Conservation (phyloP, 2,329 filamentous ascomycete species). For the Pseudogymnoascus sp. region DNA sequence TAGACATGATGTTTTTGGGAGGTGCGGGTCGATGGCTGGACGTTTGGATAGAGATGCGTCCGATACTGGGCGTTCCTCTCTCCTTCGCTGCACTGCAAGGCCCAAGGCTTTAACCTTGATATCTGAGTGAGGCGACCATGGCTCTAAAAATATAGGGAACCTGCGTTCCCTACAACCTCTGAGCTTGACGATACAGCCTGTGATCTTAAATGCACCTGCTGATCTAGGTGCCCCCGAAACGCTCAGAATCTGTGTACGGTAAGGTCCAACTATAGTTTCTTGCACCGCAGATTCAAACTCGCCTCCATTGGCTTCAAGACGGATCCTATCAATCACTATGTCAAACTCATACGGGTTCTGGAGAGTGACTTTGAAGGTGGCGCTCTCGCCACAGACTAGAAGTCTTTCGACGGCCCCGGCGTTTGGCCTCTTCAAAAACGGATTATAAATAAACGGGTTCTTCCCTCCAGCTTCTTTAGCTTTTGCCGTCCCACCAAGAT, state of each 20-base stretch:
- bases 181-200: constrained; percentile 72
- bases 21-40: constrained; percentile 32
- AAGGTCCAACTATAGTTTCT: constrained; percentile 66
- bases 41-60: constrained; percentile 29
- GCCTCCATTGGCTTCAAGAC: constrained; percentile 65
- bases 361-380: constrained; percentile 72
- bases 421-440: constrained; percentile 66
- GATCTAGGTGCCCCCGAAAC: constrained; percentile 61
- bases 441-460: constrained; percentile 93
- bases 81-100: constrained; percentile 39
- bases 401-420: constrained; percentile 56
- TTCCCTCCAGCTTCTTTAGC: constrained; percentile 35
- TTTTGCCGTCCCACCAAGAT: constrained; percentile 39
- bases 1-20: constrained; percentile 45
- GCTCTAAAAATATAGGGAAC: constrained; percentile 74
- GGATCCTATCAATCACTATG: constrained; percentile 76
- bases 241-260: constrained; percentile 71
- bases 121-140: constrained; percentile 65
- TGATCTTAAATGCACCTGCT: constrained; percentile 64
- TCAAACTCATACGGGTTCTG: constrained; percentile 96
- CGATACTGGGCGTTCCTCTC: constrained; percentile 27
- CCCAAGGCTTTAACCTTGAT: constrained; percentile 73
- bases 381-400: constrained; percentile 70
- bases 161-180: constrained; percentile 72
- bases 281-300: constrained; percentile 61